Conservation (phyloP, 1,284 basidiomycete species). For the Ganoderma boninense region DNA sequence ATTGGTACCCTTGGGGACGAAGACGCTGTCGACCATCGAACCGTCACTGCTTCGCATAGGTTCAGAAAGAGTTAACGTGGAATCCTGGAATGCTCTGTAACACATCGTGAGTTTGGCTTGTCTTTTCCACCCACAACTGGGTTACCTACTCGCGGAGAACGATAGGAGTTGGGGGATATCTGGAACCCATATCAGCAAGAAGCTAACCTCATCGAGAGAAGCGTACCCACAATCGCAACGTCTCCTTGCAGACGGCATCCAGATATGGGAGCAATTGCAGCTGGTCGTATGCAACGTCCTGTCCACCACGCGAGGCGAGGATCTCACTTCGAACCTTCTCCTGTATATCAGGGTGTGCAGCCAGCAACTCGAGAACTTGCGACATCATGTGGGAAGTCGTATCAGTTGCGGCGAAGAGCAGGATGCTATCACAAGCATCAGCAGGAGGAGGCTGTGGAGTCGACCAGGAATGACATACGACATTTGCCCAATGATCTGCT, state of each 20-base stretch:
- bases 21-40: constrained; percentile 46
- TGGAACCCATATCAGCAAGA: not conserved
- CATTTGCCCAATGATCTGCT: constrained; percentile 35
- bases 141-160: constrained; percentile 11
- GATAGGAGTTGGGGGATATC: constrained; percentile 9
- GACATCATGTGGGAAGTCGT: constrained; percentile 41
- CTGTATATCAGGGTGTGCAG: constrained; percentile 29
- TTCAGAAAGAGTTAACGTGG: constrained; percentile 36
- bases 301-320: constrained; percentile 30
- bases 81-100: constrained; percentile 35
- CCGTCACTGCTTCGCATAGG: constrained; percentile 39
- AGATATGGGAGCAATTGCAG: constrained; percentile 42
- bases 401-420: constrained; percentile 42
- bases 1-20: constrained; percentile 50
- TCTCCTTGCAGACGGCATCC: constrained; percentile 46
- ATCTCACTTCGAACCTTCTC: constrained; percentile 40
- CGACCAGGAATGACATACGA: constrained; percentile 11
- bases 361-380: constrained; percentile 42
- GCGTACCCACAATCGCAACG: constrained; percentile 38
- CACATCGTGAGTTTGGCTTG: not conserved
- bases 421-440: constrained; percentile 24
- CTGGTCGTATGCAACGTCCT: constrained; percentile 40
- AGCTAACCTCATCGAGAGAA: constrained; percentile 8
- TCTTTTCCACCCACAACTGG: too few relatives aligned
- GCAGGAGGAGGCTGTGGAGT: not conserved